A percentile compares a stretch with the other conserved stretches of the same genome.
phyloP scores from a whole-genome alignment of 768 basidiomycete genomes.

The Rhodotorula taiwanensis region DNA sequence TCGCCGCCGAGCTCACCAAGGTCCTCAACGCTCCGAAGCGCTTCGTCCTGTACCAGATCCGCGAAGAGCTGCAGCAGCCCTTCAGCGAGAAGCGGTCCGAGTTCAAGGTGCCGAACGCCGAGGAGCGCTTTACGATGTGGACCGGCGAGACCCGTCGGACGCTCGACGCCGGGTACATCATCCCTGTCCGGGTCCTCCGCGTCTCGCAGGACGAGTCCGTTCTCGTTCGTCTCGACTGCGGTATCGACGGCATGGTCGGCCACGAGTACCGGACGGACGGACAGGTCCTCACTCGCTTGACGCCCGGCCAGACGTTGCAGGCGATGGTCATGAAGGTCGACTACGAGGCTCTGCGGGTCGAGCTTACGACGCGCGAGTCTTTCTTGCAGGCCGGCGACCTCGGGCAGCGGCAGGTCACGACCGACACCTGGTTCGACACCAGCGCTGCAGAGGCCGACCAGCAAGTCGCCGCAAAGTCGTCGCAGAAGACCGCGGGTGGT shows the following conservation, averaged over 20 bases:
- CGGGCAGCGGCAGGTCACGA: slow-evolving; percentile 33
- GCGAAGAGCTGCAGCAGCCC: slow-evolving; percentile 71
- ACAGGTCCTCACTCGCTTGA: slow-evolving; percentile 22
- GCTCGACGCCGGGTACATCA: slow-evolving; percentile 67
- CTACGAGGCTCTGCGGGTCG: slow-evolving; percentile 60
- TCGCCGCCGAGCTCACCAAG: slow-evolving; percentile 82
- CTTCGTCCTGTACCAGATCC: slow-evolving; percentile 79
- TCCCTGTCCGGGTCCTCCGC: slow-evolving; percentile 52
- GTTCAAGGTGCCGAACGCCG: slow-evolving; percentile 60
- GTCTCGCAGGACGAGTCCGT: slow-evolving; percentile 37
- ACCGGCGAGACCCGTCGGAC: slow-evolving; percentile 82
- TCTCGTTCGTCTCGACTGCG: slow-evolving; percentile 76
- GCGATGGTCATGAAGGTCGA: slow-evolving; percentile 68
- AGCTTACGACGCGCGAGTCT: slow-evolving; percentile 54
- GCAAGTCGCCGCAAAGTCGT: background rate
- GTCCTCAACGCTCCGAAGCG: slow-evolving; percentile 79
- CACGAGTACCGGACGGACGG: slow-evolving; percentile 52
- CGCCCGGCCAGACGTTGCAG: slow-evolving; percentile 68
- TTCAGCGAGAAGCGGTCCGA: slow-evolving; percentile 65
- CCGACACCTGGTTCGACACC: slow-evolving; percentile 43
- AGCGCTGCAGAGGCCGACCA: slow-evolving; percentile 49
- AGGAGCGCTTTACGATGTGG: slow-evolving; percentile 89
- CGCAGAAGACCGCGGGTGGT: slow-evolving; percentile 68
- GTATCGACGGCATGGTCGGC: slow-evolving; percentile 74
- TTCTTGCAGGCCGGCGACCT: slow-evolving; percentile 45